Evolutionary conservation across 331 rosid species (phyloP), one percentile per base, ranked within the genome.

Genomic region (Rhamnella rubrinervis): DNA sequence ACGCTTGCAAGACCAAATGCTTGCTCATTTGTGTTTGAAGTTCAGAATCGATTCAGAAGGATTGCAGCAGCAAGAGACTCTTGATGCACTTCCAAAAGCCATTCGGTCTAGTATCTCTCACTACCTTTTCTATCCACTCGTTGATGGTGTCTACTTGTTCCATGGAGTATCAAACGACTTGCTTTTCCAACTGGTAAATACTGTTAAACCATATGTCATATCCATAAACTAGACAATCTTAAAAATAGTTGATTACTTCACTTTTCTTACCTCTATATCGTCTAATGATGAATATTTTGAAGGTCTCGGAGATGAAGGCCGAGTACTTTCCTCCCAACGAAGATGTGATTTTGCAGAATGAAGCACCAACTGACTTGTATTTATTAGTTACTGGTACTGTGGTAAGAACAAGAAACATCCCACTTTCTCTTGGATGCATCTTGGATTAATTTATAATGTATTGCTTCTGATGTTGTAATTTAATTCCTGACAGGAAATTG

Each of bases 241-340:
- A n/a, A 60, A 8, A 10, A 7, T 11, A 7, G 15, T 52, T 11
- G 6, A 13, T 7, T 21, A 14, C 10, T 25, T 62, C 21, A 51
- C n/a, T 35, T 51, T 35, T 65, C 61, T 72, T 4, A 70, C 40
- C 15, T 51, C 67, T 52, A 47, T 71, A 41, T 71, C 60, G 66
- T 65, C 63, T 16, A 55, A 61, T 76, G 11, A 77, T 61, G 50
- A 61, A 66, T 31, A 31, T 31, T 18, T 77, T 26, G 67, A 67
- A 89, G 96, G 93, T 89, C 77, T 47, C 91, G 0, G 93, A 89
- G 71, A 83, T 89, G 96, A 89, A 80, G 71, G 91, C 87, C 0
- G 96, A 89, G 87, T 87, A 89, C 68, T 85, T 85, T 76, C 89
- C 96, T 80, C 96, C 96, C n/a, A 85, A 73, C 67, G 93, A 89